Evolutionary conservation across 305 asterid species (phyloP).

Genomic region (Fraxinus floribunda): DNA sequence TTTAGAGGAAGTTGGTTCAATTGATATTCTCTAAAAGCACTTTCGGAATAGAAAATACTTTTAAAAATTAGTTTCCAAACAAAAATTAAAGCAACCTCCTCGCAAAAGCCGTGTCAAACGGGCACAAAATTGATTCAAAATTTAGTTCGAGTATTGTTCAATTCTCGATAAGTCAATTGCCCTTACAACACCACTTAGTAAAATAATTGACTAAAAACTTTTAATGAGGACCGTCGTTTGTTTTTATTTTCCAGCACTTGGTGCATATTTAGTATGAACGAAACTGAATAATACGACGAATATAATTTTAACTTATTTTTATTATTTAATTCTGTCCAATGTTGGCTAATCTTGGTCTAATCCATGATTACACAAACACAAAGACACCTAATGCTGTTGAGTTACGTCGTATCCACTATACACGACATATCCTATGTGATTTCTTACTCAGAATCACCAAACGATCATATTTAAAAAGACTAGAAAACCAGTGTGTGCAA

Average conservation of each 20-base stretch:
- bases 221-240: not conserved
- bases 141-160: not conserved
- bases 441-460: not conserved
- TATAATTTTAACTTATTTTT: not conserved
- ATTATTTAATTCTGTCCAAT: not conserved
- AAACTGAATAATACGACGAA: not conserved
- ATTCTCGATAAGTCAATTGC: not conserved
- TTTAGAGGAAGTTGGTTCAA: no score
- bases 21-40: no score
- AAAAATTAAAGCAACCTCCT: no score
- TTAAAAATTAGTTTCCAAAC: no score
- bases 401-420: not conserved
- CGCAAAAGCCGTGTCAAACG: no score
- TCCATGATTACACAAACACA: not conserved
- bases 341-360: not conserved
- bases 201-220: not conserved
- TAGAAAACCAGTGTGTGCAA: not conserved
- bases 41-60: no score
- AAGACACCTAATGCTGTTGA: not conserved
- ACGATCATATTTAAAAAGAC: not conserved
- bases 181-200: not conserved
- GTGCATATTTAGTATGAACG: not conserved
- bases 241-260: not conserved
- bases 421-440: not conserved
- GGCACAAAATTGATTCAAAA: not conserved